Evolutionary conservation across 2,329 filamentous ascomycete genomes (phyloP).

Genomic region (Neonectria coccinea): DNA sequence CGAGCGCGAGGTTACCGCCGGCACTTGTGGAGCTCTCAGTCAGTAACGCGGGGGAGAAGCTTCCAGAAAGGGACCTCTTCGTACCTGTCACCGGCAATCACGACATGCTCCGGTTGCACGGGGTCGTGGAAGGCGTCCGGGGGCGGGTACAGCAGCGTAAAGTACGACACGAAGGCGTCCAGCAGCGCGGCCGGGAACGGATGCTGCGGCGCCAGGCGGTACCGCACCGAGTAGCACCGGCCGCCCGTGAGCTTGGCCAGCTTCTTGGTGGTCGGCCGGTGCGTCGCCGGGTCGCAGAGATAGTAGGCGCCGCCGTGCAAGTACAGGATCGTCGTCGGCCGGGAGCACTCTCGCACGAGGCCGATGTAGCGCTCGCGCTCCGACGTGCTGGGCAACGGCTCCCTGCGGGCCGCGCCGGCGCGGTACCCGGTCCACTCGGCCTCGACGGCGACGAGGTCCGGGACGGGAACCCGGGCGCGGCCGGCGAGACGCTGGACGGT

Average conservation of each 20-base stretch:
- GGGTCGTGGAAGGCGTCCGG: conserved; percentile 74
- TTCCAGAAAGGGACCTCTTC: conserved; percentile 27
- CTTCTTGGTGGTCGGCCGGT: conserved; percentile 68
- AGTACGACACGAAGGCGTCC: conserved; percentile 78
- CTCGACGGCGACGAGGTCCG: conserved; percentile 68
- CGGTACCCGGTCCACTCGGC: conserved; percentile 84
- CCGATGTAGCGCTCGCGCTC: conserved; percentile 74
- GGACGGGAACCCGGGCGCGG: conserved; percentile 50
- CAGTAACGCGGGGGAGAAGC: not conserved
- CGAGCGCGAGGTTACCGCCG: conserved; percentile 77
- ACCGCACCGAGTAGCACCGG: conserved; percentile 77
- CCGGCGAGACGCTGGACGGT: conserved; percentile 58
- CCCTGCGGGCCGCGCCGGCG: conserved; percentile 61
- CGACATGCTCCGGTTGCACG: conserved; percentile 73
- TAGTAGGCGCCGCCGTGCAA: conserved; percentile 83
- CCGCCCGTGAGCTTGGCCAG: conserved; percentile 76
- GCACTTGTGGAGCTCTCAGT: conserved; percentile 60
- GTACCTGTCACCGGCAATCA: conserved; percentile 78
- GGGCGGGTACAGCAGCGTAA: conserved; percentile 79
- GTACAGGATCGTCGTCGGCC: conserved; percentile 74
- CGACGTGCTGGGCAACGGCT: conserved; percentile 65
- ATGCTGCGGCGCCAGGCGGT: conserved; percentile 79
- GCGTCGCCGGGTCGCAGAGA: conserved; percentile 76
- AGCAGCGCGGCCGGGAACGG: conserved; percentile 81
- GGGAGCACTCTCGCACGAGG: conserved; percentile 75